Conservation (phyloP, 139 green algal genomes). For the Limnomonas spitsbergensis region DNA sequence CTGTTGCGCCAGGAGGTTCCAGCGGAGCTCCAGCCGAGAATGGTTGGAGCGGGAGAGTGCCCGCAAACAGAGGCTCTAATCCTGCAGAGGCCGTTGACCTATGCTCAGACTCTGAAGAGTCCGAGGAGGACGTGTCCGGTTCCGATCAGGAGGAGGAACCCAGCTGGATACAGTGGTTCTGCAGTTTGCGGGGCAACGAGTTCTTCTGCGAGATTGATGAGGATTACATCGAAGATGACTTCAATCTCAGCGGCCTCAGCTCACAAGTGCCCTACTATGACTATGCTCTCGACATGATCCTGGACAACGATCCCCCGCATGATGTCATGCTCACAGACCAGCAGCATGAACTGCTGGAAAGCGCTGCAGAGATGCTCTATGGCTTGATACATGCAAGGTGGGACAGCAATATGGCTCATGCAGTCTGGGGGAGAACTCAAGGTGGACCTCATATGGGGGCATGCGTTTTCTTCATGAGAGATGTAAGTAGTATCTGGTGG, state of each 20-base stretch:
- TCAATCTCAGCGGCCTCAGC: conserved; percentile 91
- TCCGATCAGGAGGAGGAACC: background rate
- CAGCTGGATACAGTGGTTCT: too few species aligned
- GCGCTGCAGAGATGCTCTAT: conserved; percentile 94
- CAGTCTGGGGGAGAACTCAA: too few species aligned
- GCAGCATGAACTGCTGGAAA: conserved; percentile 87
- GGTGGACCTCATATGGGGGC: too few species aligned
- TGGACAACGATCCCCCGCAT: conserved; percentile 85
- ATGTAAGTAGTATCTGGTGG: too few species aligned
- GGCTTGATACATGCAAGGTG: conserved; percentile 89
- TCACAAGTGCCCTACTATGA: conserved; percentile 95
- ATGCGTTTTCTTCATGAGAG: too few species aligned
- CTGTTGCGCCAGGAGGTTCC: too few species aligned
- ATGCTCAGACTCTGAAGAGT: background rate
- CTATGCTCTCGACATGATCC: conserved; percentile 93
- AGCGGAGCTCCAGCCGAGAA: too few species aligned
- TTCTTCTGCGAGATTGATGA: conserved; percentile 80
- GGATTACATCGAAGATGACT: conserved; percentile 96
- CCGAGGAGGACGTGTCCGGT: background rate
- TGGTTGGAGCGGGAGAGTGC: too few species aligned
- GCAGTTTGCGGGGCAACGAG: conserved; percentile 81
- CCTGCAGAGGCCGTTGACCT: too few species aligned
- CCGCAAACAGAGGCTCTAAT: too few species aligned
- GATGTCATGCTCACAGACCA: conserved; percentile 76
- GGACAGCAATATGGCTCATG: too few species aligned